Evolutionary conservation across 805 yeast species (phyloP).

Genomic region (Hanseniaspora pseudoguilliermondii): DNA sequence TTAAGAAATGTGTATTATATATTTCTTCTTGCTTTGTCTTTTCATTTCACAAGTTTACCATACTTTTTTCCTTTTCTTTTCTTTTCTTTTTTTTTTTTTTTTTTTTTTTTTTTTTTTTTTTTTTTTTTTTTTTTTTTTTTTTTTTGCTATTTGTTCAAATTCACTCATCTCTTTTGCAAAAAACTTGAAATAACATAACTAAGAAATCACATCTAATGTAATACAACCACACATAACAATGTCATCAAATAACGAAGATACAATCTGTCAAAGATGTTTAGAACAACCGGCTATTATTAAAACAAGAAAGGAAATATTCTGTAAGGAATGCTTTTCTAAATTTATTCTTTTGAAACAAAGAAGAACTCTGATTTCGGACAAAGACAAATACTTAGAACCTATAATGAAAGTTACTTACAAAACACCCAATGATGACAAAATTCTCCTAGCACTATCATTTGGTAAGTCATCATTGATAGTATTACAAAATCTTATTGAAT

Average conservation of each 20-base stretch:
- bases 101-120: too few species aligned
- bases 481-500: slow-evolving; percentile 50
- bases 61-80: too few species aligned
- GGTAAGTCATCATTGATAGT: slow-evolving; percentile 56
- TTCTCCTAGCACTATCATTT: slow-evolving; percentile 52
- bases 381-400: slow-evolving; percentile 41
- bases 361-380: slow-evolving; percentile 54
- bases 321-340: slow-evolving; percentile 46
- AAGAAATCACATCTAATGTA: background rate
- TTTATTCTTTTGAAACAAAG: slow-evolving; percentile 72
- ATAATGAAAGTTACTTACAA: slow-evolving; percentile 35
- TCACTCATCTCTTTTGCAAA: background rate
- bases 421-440: slow-evolving; percentile 25
- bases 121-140: background rate
- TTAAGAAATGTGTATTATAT: too few species aligned
- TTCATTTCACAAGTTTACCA: background rate
- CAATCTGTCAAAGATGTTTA: slow-evolving; percentile 21
- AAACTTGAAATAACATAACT: too few species aligned
- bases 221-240: background rate
- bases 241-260: background rate
- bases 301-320: slow-evolving; percentile 26
- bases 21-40: background rate
- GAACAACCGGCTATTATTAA: slow-evolving; percentile 16
- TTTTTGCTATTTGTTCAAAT: background rate
- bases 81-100: too few species aligned